Evolutionary conservation across 2,329 filamentous ascomycete genomes (phyloP).

Genomic region (Beauveria brongniartii): DNA sequence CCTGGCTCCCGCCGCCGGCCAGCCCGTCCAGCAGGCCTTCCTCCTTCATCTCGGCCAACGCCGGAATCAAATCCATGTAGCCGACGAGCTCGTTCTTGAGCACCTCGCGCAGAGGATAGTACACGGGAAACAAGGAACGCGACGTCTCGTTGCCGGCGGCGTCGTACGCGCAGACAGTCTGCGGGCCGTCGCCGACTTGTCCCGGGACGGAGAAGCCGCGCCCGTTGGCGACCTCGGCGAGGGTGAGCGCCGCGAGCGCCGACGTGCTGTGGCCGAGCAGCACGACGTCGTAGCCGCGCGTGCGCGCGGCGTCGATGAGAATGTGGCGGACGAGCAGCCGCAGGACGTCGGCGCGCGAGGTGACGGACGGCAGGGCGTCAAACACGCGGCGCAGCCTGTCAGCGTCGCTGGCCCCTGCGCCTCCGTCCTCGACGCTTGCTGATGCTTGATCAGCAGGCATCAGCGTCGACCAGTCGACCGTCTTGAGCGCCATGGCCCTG

Average conservation of each 20-base stretch:
- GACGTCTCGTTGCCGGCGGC: conserved; percentile 15
- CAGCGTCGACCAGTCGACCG: conserved; percentile 47
- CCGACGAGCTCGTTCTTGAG: conserved; percentile 70
- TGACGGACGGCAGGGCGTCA: conserved; percentile 58
- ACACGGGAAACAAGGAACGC: conserved; percentile 37
- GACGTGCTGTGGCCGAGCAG: conserved; percentile 84
- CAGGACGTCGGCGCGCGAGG: conserved; percentile 66
- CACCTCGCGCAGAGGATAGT: conserved; percentile 78
- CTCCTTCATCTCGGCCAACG: conserved; percentile 42
- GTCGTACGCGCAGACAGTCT: conserved; percentile 27
- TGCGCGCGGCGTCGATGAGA: conserved; percentile 56
- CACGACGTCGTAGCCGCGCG: conserved; percentile 56
- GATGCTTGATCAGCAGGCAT: conserved; percentile 10
- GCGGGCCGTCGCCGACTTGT: conserved; percentile 67
- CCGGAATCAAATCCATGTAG: conserved; percentile 51
- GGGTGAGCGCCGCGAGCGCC: conserved; percentile 73
- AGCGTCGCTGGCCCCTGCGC: conserved; percentile 17
- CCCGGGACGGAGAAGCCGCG: conserved; percentile 77
- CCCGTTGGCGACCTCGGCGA: conserved; percentile 85
- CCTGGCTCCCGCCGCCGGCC: conserved; percentile 21
- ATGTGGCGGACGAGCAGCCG: conserved; percentile 64
- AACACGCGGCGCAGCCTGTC: conserved; percentile 48
- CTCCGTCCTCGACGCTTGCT: conserved; percentile 21
- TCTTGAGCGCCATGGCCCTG: conserved; percentile 44
- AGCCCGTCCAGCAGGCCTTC: conserved; percentile 23